A percentile compares a stretch with the other conserved stretches of the same genome.
Evolutionary conservation across 208 protist species (phyloP).

Genomic region (Tetramitus jugosus): DNA sequence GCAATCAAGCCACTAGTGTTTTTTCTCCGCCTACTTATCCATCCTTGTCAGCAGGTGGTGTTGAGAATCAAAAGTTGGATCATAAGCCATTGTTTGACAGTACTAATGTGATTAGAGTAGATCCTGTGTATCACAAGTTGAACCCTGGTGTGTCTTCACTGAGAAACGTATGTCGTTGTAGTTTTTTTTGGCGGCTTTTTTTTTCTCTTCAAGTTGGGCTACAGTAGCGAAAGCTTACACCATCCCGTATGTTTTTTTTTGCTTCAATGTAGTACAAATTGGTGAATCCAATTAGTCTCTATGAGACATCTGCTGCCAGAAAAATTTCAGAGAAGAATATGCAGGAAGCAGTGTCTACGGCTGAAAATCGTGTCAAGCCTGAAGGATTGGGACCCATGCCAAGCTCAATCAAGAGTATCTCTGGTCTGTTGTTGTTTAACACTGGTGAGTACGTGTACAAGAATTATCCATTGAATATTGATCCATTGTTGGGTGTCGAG

Average conservation of each 20-base stretch:
- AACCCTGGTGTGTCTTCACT: neutral
- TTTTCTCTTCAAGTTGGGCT: too few species aligned
- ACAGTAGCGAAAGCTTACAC: too few species aligned
- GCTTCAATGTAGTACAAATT: neutral
- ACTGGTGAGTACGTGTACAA: neutral
- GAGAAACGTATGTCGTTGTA: neutral
- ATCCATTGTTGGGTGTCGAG: neutral
- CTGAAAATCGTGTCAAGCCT: too few species aligned
- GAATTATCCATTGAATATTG: neutral
- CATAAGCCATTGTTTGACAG: neutral
- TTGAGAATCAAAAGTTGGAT: neutral
- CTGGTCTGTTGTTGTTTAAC: neutral
- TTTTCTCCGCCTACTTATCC: neutral
- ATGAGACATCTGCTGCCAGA: neutral
- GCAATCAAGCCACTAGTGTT: neutral
- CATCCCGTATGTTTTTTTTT: neutral
- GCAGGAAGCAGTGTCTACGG: neutral
- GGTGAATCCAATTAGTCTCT: neutral
- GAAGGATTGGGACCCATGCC: neutral
- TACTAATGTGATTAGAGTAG: neutral
- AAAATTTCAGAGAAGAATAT: neutral
- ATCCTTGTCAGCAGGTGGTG: too few species aligned
- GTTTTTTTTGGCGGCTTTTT: too few species aligned
- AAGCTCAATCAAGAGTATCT: too few species aligned
- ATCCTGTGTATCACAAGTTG: neutral